These are phyloP conservation scores for Trichosporon sp. DNA, from an alignment of 1,284 basidiomycete species.

Conservation along the genomic window DNA sequence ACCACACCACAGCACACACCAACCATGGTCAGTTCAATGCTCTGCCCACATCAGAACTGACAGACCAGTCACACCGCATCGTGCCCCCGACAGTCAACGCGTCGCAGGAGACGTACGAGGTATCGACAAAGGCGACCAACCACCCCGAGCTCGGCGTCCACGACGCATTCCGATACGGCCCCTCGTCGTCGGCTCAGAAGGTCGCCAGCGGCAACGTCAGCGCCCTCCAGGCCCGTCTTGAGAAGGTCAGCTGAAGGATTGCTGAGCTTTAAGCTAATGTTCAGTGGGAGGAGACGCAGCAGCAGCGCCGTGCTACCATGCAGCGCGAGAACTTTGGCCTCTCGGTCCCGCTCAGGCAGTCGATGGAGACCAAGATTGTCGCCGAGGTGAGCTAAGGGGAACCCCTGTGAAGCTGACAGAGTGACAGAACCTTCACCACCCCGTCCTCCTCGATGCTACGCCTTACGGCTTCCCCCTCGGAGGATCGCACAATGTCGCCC, in stretches of 20 bases:
- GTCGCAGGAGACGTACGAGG: constrained; percentile 33
- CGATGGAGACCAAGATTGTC: constrained; percentile 92
- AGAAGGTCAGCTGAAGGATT: constrained; percentile 38
- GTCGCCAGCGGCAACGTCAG: constrained; percentile 31
- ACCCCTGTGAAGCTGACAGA: not conserved
- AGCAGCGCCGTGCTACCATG: constrained; percentile 76
- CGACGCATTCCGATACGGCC: constrained; percentile 44
- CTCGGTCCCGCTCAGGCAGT: constrained; percentile 74
- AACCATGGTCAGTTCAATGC: constrained; percentile 22
- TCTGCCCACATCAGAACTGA: not conserved
- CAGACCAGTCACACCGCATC: constrained; percentile 35
- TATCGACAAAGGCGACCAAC: constrained; percentile 41
- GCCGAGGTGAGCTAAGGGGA: constrained; percentile 56
- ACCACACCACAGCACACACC: too few species aligned
- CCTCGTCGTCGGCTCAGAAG: constrained; percentile 34
- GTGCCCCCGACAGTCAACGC: constrained; percentile 37
- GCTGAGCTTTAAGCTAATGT: constrained; percentile 1
- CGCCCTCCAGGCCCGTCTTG: constrained; percentile 42
- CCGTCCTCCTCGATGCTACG: constrained; percentile 32
- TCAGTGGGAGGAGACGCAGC: constrained; percentile 90
- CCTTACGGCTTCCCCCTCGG: constrained; percentile 41
- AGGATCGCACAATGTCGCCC: constrained; percentile 62
- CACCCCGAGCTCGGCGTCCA: constrained; percentile 42
- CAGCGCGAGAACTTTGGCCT: constrained; percentile 80
- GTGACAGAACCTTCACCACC: constrained; percentile 31